A percentile compares a stretch with the other conserved stretches of the same genome.
Evolutionary conservation across 2,329 filamentous ascomycete species (phyloP).

Genomic region (Ascomycota sp.): DNA sequence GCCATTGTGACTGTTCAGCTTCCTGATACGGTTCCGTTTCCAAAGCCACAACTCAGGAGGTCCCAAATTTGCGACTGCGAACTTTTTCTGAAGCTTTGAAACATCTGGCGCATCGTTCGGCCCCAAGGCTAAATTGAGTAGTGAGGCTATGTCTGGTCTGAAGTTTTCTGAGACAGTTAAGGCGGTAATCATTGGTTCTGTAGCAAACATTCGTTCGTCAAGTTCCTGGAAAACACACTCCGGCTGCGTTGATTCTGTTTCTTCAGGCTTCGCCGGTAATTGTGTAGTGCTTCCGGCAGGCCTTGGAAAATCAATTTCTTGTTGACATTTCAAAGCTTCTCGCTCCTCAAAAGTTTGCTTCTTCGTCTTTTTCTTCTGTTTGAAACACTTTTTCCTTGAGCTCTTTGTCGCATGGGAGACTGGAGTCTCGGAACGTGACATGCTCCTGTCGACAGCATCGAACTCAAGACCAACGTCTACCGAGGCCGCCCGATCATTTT

Average conservation of each 20-base stretch:
- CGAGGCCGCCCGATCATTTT: constrained; percentile 22
- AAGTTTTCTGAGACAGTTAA: constrained; percentile 22
- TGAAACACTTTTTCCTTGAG: constrained; percentile 32
- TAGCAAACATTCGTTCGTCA: constrained; percentile 26
- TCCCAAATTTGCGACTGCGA: constrained; percentile 19
- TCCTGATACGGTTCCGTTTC: constrained; percentile 30
- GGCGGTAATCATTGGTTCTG: constrained; percentile 21
- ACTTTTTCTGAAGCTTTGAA: constrained; percentile 25
- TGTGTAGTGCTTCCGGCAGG: too few species aligned
- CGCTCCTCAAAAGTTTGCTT: constrained; percentile 52
- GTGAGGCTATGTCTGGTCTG: constrained; percentile 20
- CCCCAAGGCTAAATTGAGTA: constrained; percentile 21
- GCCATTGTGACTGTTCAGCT: constrained; percentile 23
- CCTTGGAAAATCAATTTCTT: too few species aligned
- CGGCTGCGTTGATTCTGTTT: constrained; percentile 4
- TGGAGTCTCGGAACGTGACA: constrained; percentile 25
- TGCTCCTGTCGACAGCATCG: constrained; percentile 17
- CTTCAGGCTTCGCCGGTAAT: too few species aligned
- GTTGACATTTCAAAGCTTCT: constrained; percentile 34
- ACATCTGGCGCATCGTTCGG: constrained; percentile 25
- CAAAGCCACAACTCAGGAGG: constrained; percentile 33
- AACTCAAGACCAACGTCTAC: constrained; percentile 28
- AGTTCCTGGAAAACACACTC: constrained; percentile 26
- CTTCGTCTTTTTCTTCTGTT: constrained; percentile 54
- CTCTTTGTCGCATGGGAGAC: constrained; percentile 18